Evolutionary conservation across 2,329 filamentous ascomycete genomes (phyloP), one percentile per base, ranked within the genome.

Genomic region (Albophoma yamanashiensis): DNA sequence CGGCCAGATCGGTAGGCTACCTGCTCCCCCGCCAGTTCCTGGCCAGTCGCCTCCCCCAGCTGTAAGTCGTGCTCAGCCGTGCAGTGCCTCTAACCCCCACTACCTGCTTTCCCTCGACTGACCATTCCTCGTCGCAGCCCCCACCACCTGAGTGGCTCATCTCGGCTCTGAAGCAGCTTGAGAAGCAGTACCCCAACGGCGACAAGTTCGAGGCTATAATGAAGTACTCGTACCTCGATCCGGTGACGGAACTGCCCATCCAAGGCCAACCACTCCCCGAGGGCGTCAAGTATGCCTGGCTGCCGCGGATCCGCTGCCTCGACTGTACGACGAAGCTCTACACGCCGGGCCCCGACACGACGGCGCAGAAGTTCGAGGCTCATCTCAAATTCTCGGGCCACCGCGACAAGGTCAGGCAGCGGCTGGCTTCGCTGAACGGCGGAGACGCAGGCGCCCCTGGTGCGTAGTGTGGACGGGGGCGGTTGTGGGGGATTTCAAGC

Each of bases 261-360:
- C 78, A 85, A 42, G 80, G 78, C 43, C 78, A 82, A 53, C 77
- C 80, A 20, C 76, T 82, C 11, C 87, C 82, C 59, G 78, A 81
- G 62, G 83, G 88, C 63, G 78, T 91, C 62, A 89, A 88, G 68
- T 91, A 88, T 66, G 89, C 89, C 75, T 97, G 89, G 74, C 79
- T 96, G 57, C 94, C 94, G 11, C 83, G 94, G 57, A 97, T 99
- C 64, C 83, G 91, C 61, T 99, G 94, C 72, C 84, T 88, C 55
- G 94, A 99, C 73, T 97, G 94, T 71, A 91, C 91, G 0, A 91
- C 91, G 38, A 97, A 97, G 74, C 79, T 96, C 14, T 99, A 99
- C 74, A 96, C 92, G 0, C 91, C 92, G 0, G 90, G 92, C 0
- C 91, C 92, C 0, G 91, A 88, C 31, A 89, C 83, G 71, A 92